Base-by-base conservation (phyloP, 177 flowering plant species). In the Telopea speciosissima region DNA sequence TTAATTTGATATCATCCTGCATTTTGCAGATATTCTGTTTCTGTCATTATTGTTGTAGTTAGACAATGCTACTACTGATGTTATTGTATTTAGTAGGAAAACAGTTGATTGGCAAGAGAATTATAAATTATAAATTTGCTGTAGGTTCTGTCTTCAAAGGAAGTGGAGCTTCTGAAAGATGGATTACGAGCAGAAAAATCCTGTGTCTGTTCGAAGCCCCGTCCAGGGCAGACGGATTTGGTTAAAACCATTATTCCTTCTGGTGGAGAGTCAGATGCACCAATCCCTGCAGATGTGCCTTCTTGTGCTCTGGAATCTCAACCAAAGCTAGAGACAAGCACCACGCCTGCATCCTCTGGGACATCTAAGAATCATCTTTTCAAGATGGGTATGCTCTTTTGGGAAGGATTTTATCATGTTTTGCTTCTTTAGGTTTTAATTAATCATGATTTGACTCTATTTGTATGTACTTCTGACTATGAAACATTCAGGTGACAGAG, bases 101-200 rank as follows among this genome's bases (percentile, higher is more conserved):
- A 36, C 40, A 36, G 16, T 25, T 26, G 26, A 62, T 26, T 21
- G 16, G 45, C 54, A 26, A 44, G 61, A 62, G 45, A 19, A 45
- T 65, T 17, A 8, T 69, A 13, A 61, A 31, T 23, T 66, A 40
- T 54, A 22, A 59, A n/a, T 67, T 56, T 68, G 22, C 26, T 81
- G 66, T 62, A 92, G 97, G 85, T 88, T 78, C 78, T 89, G 67
- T 83, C 94, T 52, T 77, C 86, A 8, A 92, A 89, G 82, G 96
- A 91, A 77, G 84, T 89, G 31, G 95, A 89, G 77, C 71, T 76
- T 58, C 74, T 81, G 70, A 92, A 87, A 76, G 91, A 86, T 73
- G 89, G 85, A 70, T 22, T 28, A 33, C 76, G 62, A 81, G 76
- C 83, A 33, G 90, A 90, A 52, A 90, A 87, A 75, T 76, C 80